phyloP scores from a whole-genome alignment of 306 rosid species.

The Lotus japonicus region DNA sequence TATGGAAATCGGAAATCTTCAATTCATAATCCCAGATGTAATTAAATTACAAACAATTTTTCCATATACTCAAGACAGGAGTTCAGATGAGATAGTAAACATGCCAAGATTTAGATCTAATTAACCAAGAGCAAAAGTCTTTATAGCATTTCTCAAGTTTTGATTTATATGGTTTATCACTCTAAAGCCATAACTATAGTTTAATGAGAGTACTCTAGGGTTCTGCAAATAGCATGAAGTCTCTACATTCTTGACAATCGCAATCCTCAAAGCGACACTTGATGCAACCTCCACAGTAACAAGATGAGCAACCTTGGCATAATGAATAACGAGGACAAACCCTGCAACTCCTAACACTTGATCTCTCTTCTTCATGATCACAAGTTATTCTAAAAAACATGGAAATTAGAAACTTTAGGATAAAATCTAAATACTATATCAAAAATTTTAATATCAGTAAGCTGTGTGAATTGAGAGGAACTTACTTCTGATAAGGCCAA shows the following conservation, averaged over 20 bases:
- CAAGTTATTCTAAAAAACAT: constrained; percentile 37
- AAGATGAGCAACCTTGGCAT: constrained; percentile 38
- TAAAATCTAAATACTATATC: background rate
- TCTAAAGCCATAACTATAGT: too few species aligned
- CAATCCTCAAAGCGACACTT: constrained; percentile 52
- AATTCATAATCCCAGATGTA: too few species aligned
- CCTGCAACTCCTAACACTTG: constrained; percentile 14
- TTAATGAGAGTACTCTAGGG: constrained; percentile 12
- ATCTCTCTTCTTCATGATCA: constrained; percentile 22
- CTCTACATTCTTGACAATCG: constrained; percentile 35
- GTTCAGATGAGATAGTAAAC: too few species aligned
- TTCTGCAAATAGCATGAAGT: constrained; percentile 34
- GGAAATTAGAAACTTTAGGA: background rate
- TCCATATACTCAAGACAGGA: too few species aligned
- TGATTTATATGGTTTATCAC: too few species aligned
- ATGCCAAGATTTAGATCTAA: too few species aligned
- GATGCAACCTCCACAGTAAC: constrained; percentile 45
- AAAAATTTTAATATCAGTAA: too few species aligned
- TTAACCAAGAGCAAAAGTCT: too few species aligned
- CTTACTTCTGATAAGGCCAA: constrained; percentile 28
- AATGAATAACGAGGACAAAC: constrained; percentile 29
- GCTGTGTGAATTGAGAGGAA: background rate
- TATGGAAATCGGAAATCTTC: too few species aligned
- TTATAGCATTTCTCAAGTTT: too few species aligned
- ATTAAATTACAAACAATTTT: too few species aligned